Evolutionary conservation across 345 rosid species (phyloP), one percentile per base, ranked within the genome.

Genomic region (Pelargonium nanum): DNA sequence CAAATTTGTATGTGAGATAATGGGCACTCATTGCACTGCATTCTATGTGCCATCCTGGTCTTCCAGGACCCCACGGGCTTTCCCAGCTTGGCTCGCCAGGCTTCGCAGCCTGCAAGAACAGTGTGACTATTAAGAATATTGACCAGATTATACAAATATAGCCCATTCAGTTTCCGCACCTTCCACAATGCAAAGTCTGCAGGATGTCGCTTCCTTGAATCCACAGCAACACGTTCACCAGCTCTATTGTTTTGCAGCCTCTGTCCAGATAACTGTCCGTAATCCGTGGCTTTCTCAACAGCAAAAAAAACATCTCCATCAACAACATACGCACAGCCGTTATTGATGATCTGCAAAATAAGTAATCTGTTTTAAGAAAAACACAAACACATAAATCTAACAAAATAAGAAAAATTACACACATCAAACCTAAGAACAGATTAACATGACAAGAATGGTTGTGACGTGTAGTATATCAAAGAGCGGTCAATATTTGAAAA

Each of bases 21-120:
- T 73, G 81, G 25, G 80, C 88, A 83, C 91, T 91, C 97, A 85
- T 88, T n/a, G 97, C 96, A 73, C 97, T 88, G 85, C 97, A 91
- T 74, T 93, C 99, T 22, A 93, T 93, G 67, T 93, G 97, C 97
- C 99, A 89, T 44, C 97, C 99, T 6, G 96, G 97, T 70, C 99
- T 83, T 61, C 99, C 97, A 55, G 25, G 83, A 70, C 94, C 97
- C 99, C 99, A 89, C 0, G 88, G 83, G 65, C 96, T 93, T 50
- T 83, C 88, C 99, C 96, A 93, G 28, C 82, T 75, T 59, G 88
- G 89, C 68, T 93, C 99, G 56, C 74, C 94, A 19, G 88, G 89
- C 76, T 89, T 93, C 25, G 90, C 94, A 24, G 96, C 85, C 97
- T 93, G 82, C 77, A 79, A 55, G 25, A 67, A 55, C 26, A 22